Evolutionary conservation across 345 rosid species (phyloP), one percentile per base, ranked within the genome.

Genomic region (Cardamine resedifolia): DNA sequence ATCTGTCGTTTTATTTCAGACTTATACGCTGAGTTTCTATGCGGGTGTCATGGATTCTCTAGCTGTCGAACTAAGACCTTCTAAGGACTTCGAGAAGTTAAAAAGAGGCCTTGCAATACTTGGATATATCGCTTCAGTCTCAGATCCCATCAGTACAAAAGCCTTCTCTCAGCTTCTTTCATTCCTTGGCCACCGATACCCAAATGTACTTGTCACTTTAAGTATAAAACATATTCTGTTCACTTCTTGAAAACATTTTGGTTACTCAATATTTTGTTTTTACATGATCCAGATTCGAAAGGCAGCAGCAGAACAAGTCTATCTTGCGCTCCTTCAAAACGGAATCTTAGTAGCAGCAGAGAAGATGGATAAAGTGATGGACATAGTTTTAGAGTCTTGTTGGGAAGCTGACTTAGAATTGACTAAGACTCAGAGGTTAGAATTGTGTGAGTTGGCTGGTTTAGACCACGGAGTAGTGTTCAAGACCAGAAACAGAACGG

Each of bases 21-120:
- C 38, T 67, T 80, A 78, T 11, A 81, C 84, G 4, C 51, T 77
- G 43, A 66, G 72, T 18, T 91, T 91, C 77, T 90, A 86, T 48
- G 69, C 69, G 58, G 82, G 85, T 45, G 82, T 79, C 3, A 58
- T 91, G 87, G 96, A 91, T 75, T 89, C 91, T 30, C 80, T 91
- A 56, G 84, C 76, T 11, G 76, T 85, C 31, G 97, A 95, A 74
- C 57, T 95, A 76, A 87, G 84, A 81, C 90, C 66, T 3, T 73
- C 91, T 1, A 95, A 86, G 79, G 92, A 89, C 71, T 88, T 95
- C 81, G 65, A 87, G 0, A 95, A 91, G 87, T 63, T 95, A 63
- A 65, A 86, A 19, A 77, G 89, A 31, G 93, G 97, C 30, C 84
- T 91, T 59, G 83, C 86, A 39, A 80, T 89, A 75, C 96, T 95